phyloP scores from a whole-genome alignment of 2,329 filamentous ascomycete genomes.

The Dothistroma septosporum region DNA sequence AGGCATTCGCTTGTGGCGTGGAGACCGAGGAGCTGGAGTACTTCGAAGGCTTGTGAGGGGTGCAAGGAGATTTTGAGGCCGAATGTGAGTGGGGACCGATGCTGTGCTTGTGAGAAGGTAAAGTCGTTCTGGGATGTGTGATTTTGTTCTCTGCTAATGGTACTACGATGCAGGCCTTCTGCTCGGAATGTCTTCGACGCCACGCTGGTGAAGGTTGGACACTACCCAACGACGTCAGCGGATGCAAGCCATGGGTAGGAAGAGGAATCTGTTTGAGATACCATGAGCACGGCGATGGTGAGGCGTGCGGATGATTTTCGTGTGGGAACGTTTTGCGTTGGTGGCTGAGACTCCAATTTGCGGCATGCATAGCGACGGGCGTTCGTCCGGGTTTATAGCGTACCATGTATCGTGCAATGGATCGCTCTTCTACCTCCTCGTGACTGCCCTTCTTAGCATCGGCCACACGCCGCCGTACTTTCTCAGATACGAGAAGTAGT shows the following conservation, averaged over 20 bases:
- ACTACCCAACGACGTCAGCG: slow-evolving; percentile 32
- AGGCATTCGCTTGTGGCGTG: slow-evolving; percentile 42
- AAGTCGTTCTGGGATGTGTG: background rate
- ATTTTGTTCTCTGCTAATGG: background rate
- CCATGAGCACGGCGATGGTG: slow-evolving; percentile 36
- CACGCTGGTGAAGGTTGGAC: slow-evolving; percentile 24
- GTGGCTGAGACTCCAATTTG: background rate
- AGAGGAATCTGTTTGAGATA: slow-evolving; percentile 35
- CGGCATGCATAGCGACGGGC: background rate
- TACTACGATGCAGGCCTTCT: slow-evolving; percentile 34
- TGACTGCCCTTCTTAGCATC: slow-evolving; percentile 5
- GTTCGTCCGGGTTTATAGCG: background rate
- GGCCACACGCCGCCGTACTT: slow-evolving; percentile 23
- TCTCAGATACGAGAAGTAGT: slow-evolving; percentile 29
- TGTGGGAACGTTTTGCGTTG: background rate
- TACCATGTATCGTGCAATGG: background rate
- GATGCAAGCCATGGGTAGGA: slow-evolving; percentile 39
- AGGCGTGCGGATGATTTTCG: slow-evolving; percentile 25
- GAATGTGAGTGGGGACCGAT: slow-evolving; percentile 36
- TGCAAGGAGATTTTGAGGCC: slow-evolving; percentile 41
- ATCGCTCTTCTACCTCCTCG: background rate
- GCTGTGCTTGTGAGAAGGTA: slow-evolving; percentile 37
- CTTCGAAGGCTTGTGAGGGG: slow-evolving; percentile 36
- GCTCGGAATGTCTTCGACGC: slow-evolving; percentile 38
- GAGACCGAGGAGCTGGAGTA: slow-evolving; percentile 35